Evolutionary conservation across 805 yeast species (phyloP), one percentile per base, ranked within the genome.

Genomic region (Vanderwaltozyma verrucispora): DNA sequence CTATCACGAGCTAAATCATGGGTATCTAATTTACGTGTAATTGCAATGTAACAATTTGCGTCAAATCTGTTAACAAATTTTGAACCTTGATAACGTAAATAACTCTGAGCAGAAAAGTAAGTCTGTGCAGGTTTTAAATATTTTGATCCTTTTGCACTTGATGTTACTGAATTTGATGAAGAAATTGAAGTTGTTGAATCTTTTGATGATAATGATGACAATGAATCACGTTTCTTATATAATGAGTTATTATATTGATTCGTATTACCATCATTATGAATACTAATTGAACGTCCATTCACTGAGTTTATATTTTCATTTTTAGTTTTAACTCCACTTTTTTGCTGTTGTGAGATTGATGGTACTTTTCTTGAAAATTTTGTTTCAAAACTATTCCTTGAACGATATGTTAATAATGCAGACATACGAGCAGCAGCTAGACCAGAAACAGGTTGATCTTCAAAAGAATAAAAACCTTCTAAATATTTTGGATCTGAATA

Each of bases 341-440:
- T 71, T 56, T 39, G 59, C 51, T 32, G 57, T 42, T 54, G 54
- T 36, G 43, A 43, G 16, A 43, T 30, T 18, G 73, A 72, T 3
- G 89, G 87, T 18, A 69, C 60, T 37, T 77, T 79, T 54, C 98
- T 74, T n/a, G 97, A 94, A 57, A 92, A 92, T 51, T 94, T 73
- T 35, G 79, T 65, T 56, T 92, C 97, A 59, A 89, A 92, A 20
- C 94, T 80, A 59, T 88, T 85, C 51, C 97, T 70, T 5, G 95
- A 83, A 48, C 98, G 71, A 56, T 92, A 92, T 0, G 97, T 92
- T 38, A 92, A 67, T 47, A 92, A 67, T 0, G 98, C 98, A 10
- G 95, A 74, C 98, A 92, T 92, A 60, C 98, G 75, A 0, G 98
- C 98, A 6, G 98, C 98, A 19, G 95, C 82, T 17, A 92, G 64